Percentiles rank a stretch among this genome's conserved stretches.
Conservation (phyloP, 257 asterid genomes). For the Petunia axillaris region DNA sequence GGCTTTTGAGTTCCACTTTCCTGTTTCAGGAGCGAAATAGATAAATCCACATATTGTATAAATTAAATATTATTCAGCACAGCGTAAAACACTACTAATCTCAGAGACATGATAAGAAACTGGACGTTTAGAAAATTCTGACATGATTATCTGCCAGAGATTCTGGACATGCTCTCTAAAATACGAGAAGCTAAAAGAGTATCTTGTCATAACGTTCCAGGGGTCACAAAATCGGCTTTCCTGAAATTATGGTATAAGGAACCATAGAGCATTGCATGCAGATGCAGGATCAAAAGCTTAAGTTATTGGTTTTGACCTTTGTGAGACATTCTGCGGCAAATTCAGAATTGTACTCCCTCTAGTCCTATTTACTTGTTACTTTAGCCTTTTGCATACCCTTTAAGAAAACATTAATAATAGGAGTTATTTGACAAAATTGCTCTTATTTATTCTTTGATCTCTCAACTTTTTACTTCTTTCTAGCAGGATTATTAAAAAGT, state of each 20-base stretch:
- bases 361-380: too few relatives aligned
- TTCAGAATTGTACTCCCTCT: too few relatives aligned
- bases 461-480: too few relatives aligned
- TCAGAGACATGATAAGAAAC: neutral
- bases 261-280: neutral
- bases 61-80: neutral
- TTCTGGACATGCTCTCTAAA: conserved; percentile 3
- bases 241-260: neutral
- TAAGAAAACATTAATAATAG: too few relatives aligned
- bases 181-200: neutral
- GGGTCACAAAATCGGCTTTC: neutral
- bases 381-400: too few relatives aligned
- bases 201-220: neutral
- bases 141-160: neutral
- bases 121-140: neutral
- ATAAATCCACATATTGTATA: neutral
- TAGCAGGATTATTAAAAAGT: too few relatives aligned
- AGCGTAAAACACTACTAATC: neutral
- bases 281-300: conserved; percentile 7
- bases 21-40: conserved; percentile 44
- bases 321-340: neutral
- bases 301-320: neutral
- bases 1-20: conserved; percentile 95
- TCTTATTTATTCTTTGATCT: too few relatives aligned
- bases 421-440: too few relatives aligned